A percentile compares a stretch with the other conserved stretches of the same genome.
Conservation (phyloP, 331 rosid species). For the Phaseolus coccineus region DNA sequence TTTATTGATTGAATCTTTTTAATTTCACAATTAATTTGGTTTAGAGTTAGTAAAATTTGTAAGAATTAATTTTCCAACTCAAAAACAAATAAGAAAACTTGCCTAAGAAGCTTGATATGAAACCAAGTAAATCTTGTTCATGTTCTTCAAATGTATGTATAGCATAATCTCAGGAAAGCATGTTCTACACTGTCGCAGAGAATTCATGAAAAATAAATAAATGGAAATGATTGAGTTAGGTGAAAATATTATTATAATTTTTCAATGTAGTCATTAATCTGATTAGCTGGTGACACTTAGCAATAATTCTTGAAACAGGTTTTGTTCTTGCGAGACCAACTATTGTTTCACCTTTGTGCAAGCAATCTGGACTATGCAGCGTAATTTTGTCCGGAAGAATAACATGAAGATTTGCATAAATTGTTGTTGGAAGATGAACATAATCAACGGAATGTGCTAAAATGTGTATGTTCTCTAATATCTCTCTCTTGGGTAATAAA, state of each 20-base stretch:
- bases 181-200: too few relatives aligned
- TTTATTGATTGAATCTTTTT: too few relatives aligned
- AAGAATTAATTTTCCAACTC: too few relatives aligned
- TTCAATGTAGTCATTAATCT: background rate
- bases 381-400: conserved; percentile 21
- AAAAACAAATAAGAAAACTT: too few relatives aligned
- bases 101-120: too few relatives aligned
- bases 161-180: too few relatives aligned
- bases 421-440: conserved; percentile 11
- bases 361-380: background rate
- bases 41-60: too few relatives aligned
- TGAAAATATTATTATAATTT: background rate
- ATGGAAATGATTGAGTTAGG: background rate
- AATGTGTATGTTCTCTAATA: background rate
- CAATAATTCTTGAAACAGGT: conserved; percentile 60
- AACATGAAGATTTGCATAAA: conserved; percentile 20
- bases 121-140: too few relatives aligned
- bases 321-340: conserved; percentile 68
- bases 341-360: conserved; percentile 5
- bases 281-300: conserved; percentile 16
- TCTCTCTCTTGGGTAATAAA: conserved; percentile 23
- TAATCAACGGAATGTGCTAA: conserved; percentile 1
- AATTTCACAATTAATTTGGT: too few relatives aligned
- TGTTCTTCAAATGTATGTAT: too few relatives aligned
- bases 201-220: background rate